Percentiles rank a stretch among this genome's conserved stretches.
These are phyloP conservation scores for Alisma plantagoaquatica DNA, from an alignment of 106 monocot species.

Conservation along the genomic window DNA sequence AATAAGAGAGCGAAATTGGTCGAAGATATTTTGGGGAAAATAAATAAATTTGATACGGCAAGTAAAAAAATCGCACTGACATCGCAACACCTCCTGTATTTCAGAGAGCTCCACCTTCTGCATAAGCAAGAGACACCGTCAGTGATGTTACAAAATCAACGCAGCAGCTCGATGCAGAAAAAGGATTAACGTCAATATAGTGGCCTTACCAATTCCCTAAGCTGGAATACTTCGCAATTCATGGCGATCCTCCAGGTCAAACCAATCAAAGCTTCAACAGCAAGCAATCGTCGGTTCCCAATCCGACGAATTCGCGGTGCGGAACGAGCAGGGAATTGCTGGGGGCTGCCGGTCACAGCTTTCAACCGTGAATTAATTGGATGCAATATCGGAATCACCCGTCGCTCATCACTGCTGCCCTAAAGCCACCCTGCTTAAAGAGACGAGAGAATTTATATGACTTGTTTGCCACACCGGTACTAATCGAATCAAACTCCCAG, in stretches of 20 bases:
- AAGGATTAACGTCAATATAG: background rate
- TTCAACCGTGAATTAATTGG: too few species aligned
- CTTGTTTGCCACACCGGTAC: too few species aligned
- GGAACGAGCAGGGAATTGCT: too few species aligned
- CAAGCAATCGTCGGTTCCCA: too few species aligned
- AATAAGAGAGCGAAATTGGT: background rate
- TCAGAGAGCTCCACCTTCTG: slow-evolving; percentile 64
- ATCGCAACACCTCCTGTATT: slow-evolving; percentile 79
- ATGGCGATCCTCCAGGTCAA: slow-evolving; percentile 3
- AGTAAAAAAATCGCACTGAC: slow-evolving; percentile 25
- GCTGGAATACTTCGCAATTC: slow-evolving; percentile 29
- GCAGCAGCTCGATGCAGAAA: background rate
- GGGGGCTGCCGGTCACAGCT: too few species aligned
- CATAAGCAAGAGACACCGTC: background rate
- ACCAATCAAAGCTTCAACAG: too few species aligned
- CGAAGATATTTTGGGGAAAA: background rate
- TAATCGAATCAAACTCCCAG: too few species aligned
- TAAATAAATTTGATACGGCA: background rate
- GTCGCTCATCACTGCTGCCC: too few species aligned
- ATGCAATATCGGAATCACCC: too few species aligned
- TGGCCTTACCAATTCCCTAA: slow-evolving; percentile 23
- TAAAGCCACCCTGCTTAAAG: too few species aligned
- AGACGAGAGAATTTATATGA: too few species aligned
- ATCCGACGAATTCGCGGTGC: too few species aligned
- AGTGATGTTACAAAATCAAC: background rate